Evolutionary conservation across 2,329 filamentous ascomycete species (phyloP).

Genomic region (Talaromyces rugulosus): DNA sequence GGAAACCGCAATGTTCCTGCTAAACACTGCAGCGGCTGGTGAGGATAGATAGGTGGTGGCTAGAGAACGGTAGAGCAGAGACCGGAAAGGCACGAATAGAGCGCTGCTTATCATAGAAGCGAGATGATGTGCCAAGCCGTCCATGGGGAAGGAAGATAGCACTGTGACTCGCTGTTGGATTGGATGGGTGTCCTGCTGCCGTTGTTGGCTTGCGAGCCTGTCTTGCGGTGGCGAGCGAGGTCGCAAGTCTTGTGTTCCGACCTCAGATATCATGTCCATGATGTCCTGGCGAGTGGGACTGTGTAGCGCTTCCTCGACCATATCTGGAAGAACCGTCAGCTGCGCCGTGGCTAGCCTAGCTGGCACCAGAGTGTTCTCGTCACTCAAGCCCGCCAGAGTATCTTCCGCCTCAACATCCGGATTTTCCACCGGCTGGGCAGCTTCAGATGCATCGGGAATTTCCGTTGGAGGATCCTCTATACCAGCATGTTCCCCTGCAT

Average conservation of each 20-base stretch:
- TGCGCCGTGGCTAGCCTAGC: slow-evolving; percentile 6
- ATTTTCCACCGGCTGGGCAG: background rate
- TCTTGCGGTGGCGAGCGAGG: background rate
- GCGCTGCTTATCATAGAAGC: slow-evolving; percentile 33
- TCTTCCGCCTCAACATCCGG: slow-evolving; percentile 9
- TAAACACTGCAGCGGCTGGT: slow-evolving; percentile 17
- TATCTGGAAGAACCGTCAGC: slow-evolving; percentile 27
- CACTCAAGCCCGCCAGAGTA: slow-evolving; percentile 9
- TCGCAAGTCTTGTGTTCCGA: slow-evolving; percentile 3
- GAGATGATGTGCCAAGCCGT: slow-evolving; percentile 39
- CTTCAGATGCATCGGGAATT: background rate
- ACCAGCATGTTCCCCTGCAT: background rate
- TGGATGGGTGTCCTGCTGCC: background rate
- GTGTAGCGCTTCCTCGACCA: slow-evolving; percentile 25
- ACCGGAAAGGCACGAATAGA: slow-evolving; percentile 39
- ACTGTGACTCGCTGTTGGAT: slow-evolving; percentile 36
- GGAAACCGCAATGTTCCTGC: slow-evolving; percentile 10
- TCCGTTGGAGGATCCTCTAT: background rate
- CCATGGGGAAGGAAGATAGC: slow-evolving; percentile 38
- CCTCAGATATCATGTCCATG: slow-evolving; percentile 4
- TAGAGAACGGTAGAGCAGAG: slow-evolving; percentile 37
- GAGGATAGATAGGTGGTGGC: slow-evolving; percentile 33
- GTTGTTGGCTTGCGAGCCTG: background rate
- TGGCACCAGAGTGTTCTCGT: slow-evolving; percentile 13
- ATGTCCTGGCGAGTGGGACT: slow-evolving; percentile 14